Base-by-base conservation (phyloP, 202 grass and related monocot species). In the Eragrostis tef region DNA sequence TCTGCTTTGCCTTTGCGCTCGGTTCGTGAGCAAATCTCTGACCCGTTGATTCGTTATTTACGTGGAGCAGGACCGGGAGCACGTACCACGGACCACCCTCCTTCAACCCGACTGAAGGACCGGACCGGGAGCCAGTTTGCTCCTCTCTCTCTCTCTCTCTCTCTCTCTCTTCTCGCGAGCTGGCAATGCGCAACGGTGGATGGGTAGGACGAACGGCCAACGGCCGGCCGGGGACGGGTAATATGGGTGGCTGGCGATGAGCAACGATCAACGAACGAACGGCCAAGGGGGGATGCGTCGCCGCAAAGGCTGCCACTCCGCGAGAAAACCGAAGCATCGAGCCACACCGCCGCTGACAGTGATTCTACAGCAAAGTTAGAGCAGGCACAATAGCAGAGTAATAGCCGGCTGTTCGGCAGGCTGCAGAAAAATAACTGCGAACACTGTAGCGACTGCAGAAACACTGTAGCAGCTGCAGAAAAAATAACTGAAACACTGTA, bases 271-370 rank as follows among this genome's bases (percentile, higher is more conserved):
- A 39, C 34, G 34, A 39, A 39, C 34, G 34, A 39, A 39, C 29
- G 10, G 53, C 26, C 60, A 16, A 43, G 7, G 0, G 25, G 11
- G 41, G 47, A 46, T 6, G 53, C 77, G 63, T 34, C 22, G 2
- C 54, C 66, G 58, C 41, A 60, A 83, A 87, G 67, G 74, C 49
- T 39, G 73, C 46, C 11, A 1, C 45, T 46, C 7, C 60, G 67
- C 74, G 75, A 87, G 75, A 15, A 59, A 58, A 60, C 59, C 86
- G 20, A 74, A 19, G 85, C 46, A 81, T 70, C 63, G 71, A 87
- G 53, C 44, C 71, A 64, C 78, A 41, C 63, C 13, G 71, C 62
- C 3, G 39, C 60, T 7, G 64, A 21, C 20, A 31, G 29, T 2
- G 52, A 39, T 5, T 39, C 62, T 2, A 1, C 79, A 7, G 9